Percentiles rank a stretch among this genome's conserved stretches.
Evolutionary conservation across 176 grass and related monocot species (phyloP).

Genomic region (Puccinellia tenuiflora): DNA sequence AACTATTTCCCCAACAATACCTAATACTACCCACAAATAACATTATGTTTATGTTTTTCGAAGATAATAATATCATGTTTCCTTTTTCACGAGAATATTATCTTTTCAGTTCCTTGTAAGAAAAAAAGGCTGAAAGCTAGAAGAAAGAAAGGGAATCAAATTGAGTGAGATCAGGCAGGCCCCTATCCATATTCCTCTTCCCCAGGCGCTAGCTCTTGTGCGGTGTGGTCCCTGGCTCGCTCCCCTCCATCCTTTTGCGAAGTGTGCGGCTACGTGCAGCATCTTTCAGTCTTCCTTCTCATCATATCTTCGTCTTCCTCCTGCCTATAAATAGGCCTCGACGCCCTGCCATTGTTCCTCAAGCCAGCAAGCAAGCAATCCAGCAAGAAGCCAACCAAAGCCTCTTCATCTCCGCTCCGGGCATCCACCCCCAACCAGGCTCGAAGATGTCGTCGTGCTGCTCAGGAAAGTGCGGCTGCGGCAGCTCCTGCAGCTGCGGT

Average conservation of each 20-base stretch:
- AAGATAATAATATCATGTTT: not conserved
- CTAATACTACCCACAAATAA: too few species aligned
- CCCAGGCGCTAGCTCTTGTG: too few species aligned
- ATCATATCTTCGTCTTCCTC: not conserved
- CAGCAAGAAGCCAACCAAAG: not conserved
- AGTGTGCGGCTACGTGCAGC: too few species aligned
- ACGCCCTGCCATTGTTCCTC: slow-evolving; percentile 14
- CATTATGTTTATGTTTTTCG: not conserved
- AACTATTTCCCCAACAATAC: too few species aligned
- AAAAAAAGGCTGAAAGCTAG: not conserved
- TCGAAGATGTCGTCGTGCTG: slow-evolving; percentile 63
- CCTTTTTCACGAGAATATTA: not conserved
- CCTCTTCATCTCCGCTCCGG: not conserved
- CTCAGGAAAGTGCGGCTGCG: slow-evolving; percentile 41
- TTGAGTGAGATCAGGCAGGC: too few species aligned
- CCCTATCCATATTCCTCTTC: not conserved
- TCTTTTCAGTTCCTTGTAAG: not conserved
- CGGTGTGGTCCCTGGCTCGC: slow-evolving; percentile 17
- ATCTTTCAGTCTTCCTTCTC: not conserved
- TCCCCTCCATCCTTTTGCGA: slow-evolving; percentile 17
- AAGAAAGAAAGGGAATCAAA: not conserved
- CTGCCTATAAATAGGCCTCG: slow-evolving; percentile 22
- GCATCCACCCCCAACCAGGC: not conserved
- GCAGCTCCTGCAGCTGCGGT: slow-evolving; percentile 40
- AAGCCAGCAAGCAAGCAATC: slow-evolving; percentile 8